A percentile compares a stretch with the other conserved stretches of the same genome.
phyloP scores from a whole-genome alignment of 1,139 yeast genomes.

The Geotrichum citri-aurantii region DNA sequence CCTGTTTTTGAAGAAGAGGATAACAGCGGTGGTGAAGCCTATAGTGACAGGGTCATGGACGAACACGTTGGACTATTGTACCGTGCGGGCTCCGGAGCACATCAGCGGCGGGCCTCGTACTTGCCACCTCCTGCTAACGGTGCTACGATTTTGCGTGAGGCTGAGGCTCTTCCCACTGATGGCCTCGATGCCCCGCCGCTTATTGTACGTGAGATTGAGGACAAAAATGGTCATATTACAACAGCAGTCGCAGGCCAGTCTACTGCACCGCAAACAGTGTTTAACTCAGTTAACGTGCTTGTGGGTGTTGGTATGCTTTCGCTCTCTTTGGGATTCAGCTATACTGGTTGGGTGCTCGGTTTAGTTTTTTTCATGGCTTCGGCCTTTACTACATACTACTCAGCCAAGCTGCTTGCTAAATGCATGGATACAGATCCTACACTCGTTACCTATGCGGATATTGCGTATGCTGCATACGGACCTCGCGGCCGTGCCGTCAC shows the following conservation, averaged over 20 bases:
- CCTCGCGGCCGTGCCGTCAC: conserved; percentile 55
- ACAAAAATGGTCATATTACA: conserved; percentile 64
- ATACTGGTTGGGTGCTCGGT: conserved; percentile 80
- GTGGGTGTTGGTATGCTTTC: conserved; percentile 85
- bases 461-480: conserved; percentile 73
- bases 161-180: conserved; percentile 28
- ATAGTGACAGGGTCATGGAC: not conserved
- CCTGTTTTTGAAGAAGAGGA: conserved; percentile 4
- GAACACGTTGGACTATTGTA: not conserved
- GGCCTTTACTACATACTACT: conserved; percentile 58
- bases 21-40: not conserved
- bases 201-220: conserved; percentile 60
- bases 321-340: conserved; percentile 69
- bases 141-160: conserved; percentile 26
- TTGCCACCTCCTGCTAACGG: conserved; percentile 24
- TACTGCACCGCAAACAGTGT: conserved; percentile 80
- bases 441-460: conserved; percentile 81
- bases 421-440: conserved; percentile 71
- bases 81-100: not conserved
- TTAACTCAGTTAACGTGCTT: conserved; percentile 77
- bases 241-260: conserved; percentile 79
- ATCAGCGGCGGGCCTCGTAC: conserved; percentile 26
- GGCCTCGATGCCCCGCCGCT: conserved; percentile 50
- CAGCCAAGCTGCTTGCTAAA: conserved; percentile 60
- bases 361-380: conserved; percentile 46